Conservation (phyloP, 2,329 filamentous ascomycete species). For the Xylaria sp. region DNA sequence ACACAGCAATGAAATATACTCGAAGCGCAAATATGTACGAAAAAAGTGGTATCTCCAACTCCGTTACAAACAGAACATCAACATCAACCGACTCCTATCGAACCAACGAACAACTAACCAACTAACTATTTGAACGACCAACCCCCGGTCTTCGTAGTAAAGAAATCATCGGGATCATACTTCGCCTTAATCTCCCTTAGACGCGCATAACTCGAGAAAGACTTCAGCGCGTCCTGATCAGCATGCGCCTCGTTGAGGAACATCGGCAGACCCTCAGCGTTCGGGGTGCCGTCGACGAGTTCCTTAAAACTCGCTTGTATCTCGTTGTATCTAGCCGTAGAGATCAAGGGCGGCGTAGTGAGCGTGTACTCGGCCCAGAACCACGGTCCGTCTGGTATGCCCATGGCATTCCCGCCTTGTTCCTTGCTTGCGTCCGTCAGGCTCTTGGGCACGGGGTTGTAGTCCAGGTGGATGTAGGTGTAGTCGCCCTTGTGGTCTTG, state of each 20-base stretch:
- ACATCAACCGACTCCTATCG: background rate
- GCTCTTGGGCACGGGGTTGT: constrained; percentile 20
- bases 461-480: constrained; percentile 21
- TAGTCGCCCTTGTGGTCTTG: constrained; percentile 20
- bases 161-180: constrained; percentile 22
- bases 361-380: constrained; percentile 27
- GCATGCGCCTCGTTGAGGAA: constrained; percentile 23
- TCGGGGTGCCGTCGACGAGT: constrained; percentile 21
- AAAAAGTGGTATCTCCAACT: background rate
- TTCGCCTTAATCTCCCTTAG: constrained; percentile 19
- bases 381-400: constrained; percentile 24
- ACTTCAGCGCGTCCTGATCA: constrained; percentile 20
- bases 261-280: constrained; percentile 14
- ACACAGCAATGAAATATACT: too few relatives aligned
- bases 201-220: constrained; percentile 10
- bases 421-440: constrained; percentile 22
- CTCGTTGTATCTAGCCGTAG: constrained; percentile 4
- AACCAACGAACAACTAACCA: too few relatives aligned
- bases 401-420: constrained; percentile 22
- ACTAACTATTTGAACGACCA: constrained; percentile 16
- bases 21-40: background rate
- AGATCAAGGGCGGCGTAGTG: constrained; percentile 14
- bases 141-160: constrained; percentile 16
- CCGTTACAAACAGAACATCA: background rate
- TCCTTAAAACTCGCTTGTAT: constrained; percentile 22